phyloP scores from a whole-genome alignment of 2,329 filamentous ascomycete genomes.

The Neonectria coccinea region DNA sequence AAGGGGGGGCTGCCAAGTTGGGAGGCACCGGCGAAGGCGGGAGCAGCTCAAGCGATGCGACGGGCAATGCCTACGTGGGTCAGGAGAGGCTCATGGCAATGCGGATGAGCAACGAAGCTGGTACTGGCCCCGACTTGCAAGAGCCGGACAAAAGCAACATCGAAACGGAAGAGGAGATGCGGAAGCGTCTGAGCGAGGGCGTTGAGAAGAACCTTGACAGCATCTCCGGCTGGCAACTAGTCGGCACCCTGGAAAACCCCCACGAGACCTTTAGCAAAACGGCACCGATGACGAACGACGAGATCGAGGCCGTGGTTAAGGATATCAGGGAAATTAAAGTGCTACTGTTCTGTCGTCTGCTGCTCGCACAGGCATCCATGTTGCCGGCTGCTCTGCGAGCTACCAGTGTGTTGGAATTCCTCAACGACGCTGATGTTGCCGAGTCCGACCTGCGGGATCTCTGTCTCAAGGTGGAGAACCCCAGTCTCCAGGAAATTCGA shows the following conservation, averaged over 20 bases:
- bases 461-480: conserved; percentile 44
- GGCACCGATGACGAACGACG: conserved; percentile 42
- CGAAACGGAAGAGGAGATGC: conserved; percentile 47
- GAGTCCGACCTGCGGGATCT: conserved; percentile 46
- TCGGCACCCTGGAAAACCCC: conserved; percentile 45
- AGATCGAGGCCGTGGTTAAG: conserved; percentile 39
- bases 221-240: conserved; percentile 34
- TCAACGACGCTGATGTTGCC: conserved; percentile 40
- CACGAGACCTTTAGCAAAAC: conserved; percentile 41
- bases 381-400: conserved; percentile 44
- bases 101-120: conserved; percentile 1
- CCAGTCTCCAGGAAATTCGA: conserved; percentile 44
- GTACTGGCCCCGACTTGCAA: neutral
- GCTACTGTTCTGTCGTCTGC: conserved; percentile 44
- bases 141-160: conserved; percentile 47
- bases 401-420: conserved; percentile 42
- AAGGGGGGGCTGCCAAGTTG: conserved; percentile 9
- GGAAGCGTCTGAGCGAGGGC: conserved; percentile 41
- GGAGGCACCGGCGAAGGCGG: neutral
- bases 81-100: conserved; percentile 38
- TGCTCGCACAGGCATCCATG: conserved; percentile 43
- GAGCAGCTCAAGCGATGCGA: neutral
- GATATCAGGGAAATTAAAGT: conserved; percentile 47
- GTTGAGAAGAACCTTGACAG: conserved; percentile 43
- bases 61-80: neutral